phyloP scores from a whole-genome alignment of 345 rosid species.

The Angophora floribunda region DNA sequence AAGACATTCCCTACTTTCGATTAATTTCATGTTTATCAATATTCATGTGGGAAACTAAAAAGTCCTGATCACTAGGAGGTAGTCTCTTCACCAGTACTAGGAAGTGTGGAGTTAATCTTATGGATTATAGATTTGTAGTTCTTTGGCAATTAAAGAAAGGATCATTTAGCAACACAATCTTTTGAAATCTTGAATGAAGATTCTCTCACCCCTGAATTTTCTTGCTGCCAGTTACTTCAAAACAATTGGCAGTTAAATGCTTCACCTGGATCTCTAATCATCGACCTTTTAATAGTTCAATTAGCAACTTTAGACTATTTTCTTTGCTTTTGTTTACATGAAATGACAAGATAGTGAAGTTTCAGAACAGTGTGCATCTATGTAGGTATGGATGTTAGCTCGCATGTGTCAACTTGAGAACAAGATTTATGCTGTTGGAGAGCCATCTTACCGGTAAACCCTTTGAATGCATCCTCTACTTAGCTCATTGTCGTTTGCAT shows the following conservation, averaged over 20 bases:
- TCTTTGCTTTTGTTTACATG: not conserved
- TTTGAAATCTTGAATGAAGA: not conserved
- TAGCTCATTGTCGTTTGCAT: not conserved
- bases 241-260: not conserved
- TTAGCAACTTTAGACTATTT: not conserved
- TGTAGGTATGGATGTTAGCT: constrained; percentile 92
- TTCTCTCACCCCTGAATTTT: not conserved
- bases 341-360: not conserved
- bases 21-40: not conserved
- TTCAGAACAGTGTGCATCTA: not conserved
- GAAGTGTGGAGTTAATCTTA: not conserved
- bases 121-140: not conserved
- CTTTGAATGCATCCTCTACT: not conserved
- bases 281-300: not conserved
- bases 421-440: constrained; percentile 91
- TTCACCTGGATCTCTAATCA: not conserved
- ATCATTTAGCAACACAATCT: not conserved
- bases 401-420: constrained; percentile 95
- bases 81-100: not conserved
- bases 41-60: not conserved
- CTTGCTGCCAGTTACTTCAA: not conserved
- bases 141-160: not conserved
- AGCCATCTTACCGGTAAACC: constrained; percentile 83
- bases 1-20: not conserved
- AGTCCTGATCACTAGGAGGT: not conserved